Evolutionary conservation across 768 basidiomycete genomes (phyloP), one percentile per base, ranked within the genome.

Genomic region (Butyriboletus loyo): DNA sequence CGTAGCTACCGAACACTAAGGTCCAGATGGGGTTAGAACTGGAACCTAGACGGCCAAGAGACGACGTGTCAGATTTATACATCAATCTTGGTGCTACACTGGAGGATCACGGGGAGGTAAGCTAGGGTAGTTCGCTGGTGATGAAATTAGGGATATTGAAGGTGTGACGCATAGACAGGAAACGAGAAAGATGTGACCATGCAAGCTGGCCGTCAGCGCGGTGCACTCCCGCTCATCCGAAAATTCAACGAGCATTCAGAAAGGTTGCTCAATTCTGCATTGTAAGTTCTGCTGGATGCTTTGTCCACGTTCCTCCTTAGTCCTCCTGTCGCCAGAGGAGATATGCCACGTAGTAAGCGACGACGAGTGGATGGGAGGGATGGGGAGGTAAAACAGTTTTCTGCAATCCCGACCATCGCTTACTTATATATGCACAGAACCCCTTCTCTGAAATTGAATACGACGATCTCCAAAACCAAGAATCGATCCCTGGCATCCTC

Each of bases 191-290:
- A 99, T 61, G 66, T 90, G 22, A 98, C 97, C 1, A 99, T 98
- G 97, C 92, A 92, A 66, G 85, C 96, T 14, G 97, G 97, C 15
- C 81, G 87, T 62, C 89, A 97, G 67, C 80, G 85, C 45, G 87
- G 86, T 32, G 89, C 91, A 13, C 71, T 99, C 22, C 97, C 97
- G 0, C 78, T 98, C 42, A 98, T 99, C 58, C 81, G 96, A 44
- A 90, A 95, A 66, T 98, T 99, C 73, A 99, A 98, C 63, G 93
- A 98, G 64, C 97, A 99, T 68, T 97, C 93, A 1, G 92, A 96
- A 60, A 75, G 93, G 58, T 74, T 98, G 10, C 73, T 98, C 14
- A 86, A 88, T 52, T 85, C 90, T 38, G 86, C 89, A 5, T 62
- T 92, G 89, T 89, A 63, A 60, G 75, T 65, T n/a, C 8, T 14